These are phyloP conservation scores for Claviceps spartinae DNA, from an alignment of 2,329 filamentous ascomycete genomes.

Conservation along the genomic window DNA sequence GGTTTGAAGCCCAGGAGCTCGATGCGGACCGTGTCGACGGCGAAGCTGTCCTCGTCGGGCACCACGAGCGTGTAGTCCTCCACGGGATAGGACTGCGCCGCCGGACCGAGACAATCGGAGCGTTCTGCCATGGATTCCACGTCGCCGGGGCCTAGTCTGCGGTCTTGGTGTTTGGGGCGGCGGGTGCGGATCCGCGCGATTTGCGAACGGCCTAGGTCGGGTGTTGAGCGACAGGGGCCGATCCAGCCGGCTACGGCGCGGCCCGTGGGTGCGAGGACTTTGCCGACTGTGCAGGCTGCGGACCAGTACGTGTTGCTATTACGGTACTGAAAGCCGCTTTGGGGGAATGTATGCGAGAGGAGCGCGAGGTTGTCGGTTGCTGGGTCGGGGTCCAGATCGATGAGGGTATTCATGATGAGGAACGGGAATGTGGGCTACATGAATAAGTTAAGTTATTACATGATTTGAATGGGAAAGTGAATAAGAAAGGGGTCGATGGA, in stretches of 20 bases:
- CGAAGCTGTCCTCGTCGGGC: slow-evolving; percentile 42
- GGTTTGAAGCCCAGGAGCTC: slow-evolving; percentile 51
- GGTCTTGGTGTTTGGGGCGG: slow-evolving; percentile 33
- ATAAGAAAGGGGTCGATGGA: background rate
- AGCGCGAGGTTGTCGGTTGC: slow-evolving; percentile 51
- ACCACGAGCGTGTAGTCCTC: slow-evolving; percentile 51
- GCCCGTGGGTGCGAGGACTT: slow-evolving; percentile 61
- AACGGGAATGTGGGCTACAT: slow-evolving; percentile 49
- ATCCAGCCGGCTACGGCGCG: slow-evolving; percentile 60
- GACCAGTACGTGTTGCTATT: slow-evolving; percentile 67
- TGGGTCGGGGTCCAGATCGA: slow-evolving; percentile 59
- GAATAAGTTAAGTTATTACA: background rate
- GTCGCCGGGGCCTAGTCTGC: slow-evolving; percentile 40
- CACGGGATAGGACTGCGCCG: slow-evolving; percentile 48
- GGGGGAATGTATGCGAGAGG: slow-evolving; percentile 53
- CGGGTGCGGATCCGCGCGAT: slow-evolving; percentile 55
- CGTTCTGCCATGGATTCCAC: slow-evolving; percentile 52
- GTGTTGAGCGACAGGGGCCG: slow-evolving; percentile 54
- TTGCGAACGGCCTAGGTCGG: slow-evolving; percentile 53
- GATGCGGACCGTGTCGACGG: slow-evolving; percentile 53
- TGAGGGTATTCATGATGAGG: slow-evolving; percentile 64
- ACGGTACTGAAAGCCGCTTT: slow-evolving; percentile 64
- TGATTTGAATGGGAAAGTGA: background rate
- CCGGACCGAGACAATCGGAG: slow-evolving; percentile 55
- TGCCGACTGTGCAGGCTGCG: slow-evolving; percentile 56